A percentile compares a stretch with the other conserved stretches of the same genome.
Evolutionary conservation across 1,139 yeast species (phyloP).

Genomic region (Magnusiomyces suaveolens): DNA sequence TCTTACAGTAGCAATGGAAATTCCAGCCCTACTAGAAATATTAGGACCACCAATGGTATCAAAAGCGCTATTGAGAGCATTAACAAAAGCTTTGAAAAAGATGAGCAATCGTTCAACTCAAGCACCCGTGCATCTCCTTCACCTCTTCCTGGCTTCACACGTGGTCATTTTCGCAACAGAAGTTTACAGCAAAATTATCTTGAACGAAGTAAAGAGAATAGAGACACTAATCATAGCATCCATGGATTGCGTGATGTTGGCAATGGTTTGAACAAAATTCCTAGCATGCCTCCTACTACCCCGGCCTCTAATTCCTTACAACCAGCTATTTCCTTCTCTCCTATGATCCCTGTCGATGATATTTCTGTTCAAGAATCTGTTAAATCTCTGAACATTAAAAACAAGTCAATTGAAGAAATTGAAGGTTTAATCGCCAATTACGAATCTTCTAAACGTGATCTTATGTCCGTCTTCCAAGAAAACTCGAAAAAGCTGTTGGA

Average conservation of each 20-base stretch:
- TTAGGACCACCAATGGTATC: slow-evolving; percentile 14
- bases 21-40: slow-evolving; percentile 8
- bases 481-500: slow-evolving; percentile 42
- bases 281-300: not conserved
- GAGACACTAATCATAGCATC: not conserved
- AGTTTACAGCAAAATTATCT: slow-evolving; percentile 2
- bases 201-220: slow-evolving; percentile 8
- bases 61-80: slow-evolving; percentile 14
- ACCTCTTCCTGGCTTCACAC: not conserved
- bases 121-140: not conserved
- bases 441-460: slow-evolving; percentile 35
- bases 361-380: slow-evolving; percentile 15
- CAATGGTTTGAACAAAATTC: not conserved
- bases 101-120: not conserved
- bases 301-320: not conserved
- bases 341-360: not conserved
- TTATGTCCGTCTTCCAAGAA: slow-evolving; percentile 47
- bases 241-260: not conserved
- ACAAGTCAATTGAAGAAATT: slow-evolving; percentile 21
- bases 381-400: slow-evolving; percentile 17
- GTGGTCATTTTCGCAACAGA: slow-evolving; percentile 7
- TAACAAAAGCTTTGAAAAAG: slow-evolving; percentile 10
- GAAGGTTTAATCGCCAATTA: slow-evolving; percentile 20
- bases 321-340: not conserved
- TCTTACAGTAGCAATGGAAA: not conserved